Evolutionary conservation across 176 grass and related monocot genomes (phyloP), one percentile per base, ranked within the genome.

Genomic region (Raddia distichophylla): DNA sequence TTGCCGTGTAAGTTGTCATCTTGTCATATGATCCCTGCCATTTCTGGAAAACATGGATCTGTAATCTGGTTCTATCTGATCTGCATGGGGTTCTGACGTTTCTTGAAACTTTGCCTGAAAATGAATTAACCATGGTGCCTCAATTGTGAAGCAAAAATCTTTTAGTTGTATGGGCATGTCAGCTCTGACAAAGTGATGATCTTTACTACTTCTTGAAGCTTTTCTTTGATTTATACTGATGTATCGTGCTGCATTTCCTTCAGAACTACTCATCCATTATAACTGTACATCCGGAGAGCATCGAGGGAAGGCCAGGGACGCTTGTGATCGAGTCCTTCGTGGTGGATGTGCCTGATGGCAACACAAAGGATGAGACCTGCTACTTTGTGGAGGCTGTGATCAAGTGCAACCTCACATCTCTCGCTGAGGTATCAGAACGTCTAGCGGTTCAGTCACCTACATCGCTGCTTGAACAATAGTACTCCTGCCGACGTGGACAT

Each of bases 211-310:
- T 55, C 27, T 77, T 60, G 53, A 82, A 82, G 67, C n/a, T 45
- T 81, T 50, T 76, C 42, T 71, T 74, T 60, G 35, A 80, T 83
- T 34, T 59, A 64, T 70, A 51, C 83, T 89, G 69, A 89, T 79
- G 68, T 64, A 1, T n/a, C 68, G 49, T 69, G 40, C 56, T 89
- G 55, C 32, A 51, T 60, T 27, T 83, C 48, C 69, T 92, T 85
- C 85, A 95, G 93, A 96, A 96, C 72, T 93, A 96, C 80, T 93
- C 90, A 51, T 96, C 90, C 50, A 82, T 93, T 50, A 66, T 96
- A 37, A 93, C 90, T 19, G 88, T 92, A 15, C 90, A 90, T 72
- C 88, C 90, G 1, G 87, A 90, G 85, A 81, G 61, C 62, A 90
- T 96, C 22, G 88, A 87, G 6, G 87, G 90, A 19, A 83, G 90